Evolutionary conservation across 345 rosid genomes (phyloP), one percentile per base, ranked within the genome.

Genomic region (Bruguiera sexangula): DNA sequence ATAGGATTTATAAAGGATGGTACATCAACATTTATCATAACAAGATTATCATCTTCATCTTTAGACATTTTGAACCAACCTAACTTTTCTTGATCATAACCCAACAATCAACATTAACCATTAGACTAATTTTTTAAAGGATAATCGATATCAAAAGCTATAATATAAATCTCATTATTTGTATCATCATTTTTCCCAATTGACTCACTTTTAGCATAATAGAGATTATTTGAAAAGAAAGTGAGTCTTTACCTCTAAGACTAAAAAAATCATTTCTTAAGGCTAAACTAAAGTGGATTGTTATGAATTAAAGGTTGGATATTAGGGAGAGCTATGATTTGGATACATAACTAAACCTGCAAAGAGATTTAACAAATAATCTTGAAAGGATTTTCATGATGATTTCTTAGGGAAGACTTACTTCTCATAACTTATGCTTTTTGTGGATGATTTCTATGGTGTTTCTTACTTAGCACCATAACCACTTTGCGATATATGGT

Each of bases 41-140:
- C 74, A 5, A 75, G 76, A 51, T 59, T 59, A 27, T 75, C 72
- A 73, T 79, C 76, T 36, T 73, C 80, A 60, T 60, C 63, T 15
- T 72, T 76, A 21, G 69, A 61, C 66, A 29, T 64, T 66, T 71
- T 74, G 50, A 72, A 68, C 59, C 67, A 29, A 0, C 73, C 18
- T 56, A 4, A 69, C 39, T 26, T 67, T 69, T 71, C 59, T 66
- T 18, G 65, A 60, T 37, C 67, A 66, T 54, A 34, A 58, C 66
- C 74, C 61, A 68, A 55, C 2, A 74, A 62, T 57, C 73, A 31
- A 36, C 39, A 36, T 10, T 8, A 36, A 8, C 39, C 39, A 36
- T 36, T 36, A 1, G 10, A 36, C 9, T 36, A 1, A 8, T 36
- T 62, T 34, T 62, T 73, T 32, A 37, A 22, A 61, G 77, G 68